Conservation (phyloP, 2,329 filamentous ascomycete genomes). For the Trichothecium sympodiale region DNA sequence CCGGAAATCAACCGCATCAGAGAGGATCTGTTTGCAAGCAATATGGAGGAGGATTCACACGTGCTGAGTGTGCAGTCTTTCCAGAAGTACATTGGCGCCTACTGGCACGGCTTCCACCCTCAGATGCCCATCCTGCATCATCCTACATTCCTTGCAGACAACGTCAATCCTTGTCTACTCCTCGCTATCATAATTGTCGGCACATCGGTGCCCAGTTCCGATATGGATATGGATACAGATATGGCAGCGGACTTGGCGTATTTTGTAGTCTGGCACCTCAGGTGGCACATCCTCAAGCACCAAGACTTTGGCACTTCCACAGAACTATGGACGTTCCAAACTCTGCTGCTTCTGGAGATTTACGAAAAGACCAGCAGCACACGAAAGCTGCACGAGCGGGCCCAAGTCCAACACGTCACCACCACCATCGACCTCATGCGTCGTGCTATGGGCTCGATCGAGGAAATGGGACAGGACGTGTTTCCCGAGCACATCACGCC, state of each 20-base stretch:
- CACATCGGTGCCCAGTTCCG: slow-evolving; percentile 67
- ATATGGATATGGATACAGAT: slow-evolving; percentile 56
- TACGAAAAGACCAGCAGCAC: slow-evolving; percentile 92
- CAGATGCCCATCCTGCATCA: slow-evolving; percentile 82
- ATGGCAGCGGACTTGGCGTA: slow-evolving; percentile 42
- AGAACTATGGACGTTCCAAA: slow-evolving; percentile 80
- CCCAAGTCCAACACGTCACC: slow-evolving; percentile 83
- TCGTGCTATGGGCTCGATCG: too few relatives aligned
- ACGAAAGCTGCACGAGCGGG: slow-evolving; percentile 70
- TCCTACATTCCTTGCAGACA: slow-evolving; percentile 76
- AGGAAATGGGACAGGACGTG: too few relatives aligned
- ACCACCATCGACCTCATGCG: too few relatives aligned
- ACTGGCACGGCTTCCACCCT: slow-evolving; percentile 77
- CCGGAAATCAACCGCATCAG: too few relatives aligned
- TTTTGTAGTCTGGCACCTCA: slow-evolving; percentile 58
- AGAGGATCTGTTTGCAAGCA: too few relatives aligned
- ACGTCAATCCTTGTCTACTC: slow-evolving; percentile 67
- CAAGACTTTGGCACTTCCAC: slow-evolving; percentile 75
- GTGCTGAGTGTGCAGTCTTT: slow-evolving; percentile 66
- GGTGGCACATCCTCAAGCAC: slow-evolving; percentile 76
- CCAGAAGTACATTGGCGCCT: slow-evolving; percentile 74
- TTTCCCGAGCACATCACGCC: slow-evolving; percentile 32
- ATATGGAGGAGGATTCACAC: slow-evolving; percentile 29
- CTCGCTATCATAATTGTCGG: slow-evolving; percentile 78
- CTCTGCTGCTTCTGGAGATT: slow-evolving; percentile 70